These are phyloP conservation scores for Phaeophleospora eucalypticola DNA, from an alignment of 2,329 filamentous ascomycete genomes.

Conservation along the genomic window DNA sequence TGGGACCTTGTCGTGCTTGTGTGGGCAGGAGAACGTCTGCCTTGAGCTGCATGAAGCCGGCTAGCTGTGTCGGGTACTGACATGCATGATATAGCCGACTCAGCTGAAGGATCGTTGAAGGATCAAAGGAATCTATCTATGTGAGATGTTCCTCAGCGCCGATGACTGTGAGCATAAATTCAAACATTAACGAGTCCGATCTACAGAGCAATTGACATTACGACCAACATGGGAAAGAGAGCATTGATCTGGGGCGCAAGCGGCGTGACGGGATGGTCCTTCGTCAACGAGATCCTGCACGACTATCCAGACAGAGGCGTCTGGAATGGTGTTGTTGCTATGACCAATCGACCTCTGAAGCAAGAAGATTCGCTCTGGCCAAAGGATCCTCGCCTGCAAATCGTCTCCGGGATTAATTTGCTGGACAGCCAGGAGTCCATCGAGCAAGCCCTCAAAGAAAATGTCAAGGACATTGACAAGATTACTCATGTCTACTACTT, in stretches of 20 bases:
- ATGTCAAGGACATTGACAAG: constrained; percentile 34
- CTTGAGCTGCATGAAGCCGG: background rate
- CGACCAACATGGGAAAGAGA: constrained; percentile 17
- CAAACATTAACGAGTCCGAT: too few relatives aligned
- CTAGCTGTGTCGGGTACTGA: background rate
- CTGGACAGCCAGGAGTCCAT: constrained; percentile 40
- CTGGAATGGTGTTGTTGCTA: constrained; percentile 44
- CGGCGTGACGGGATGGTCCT: constrained; percentile 48
- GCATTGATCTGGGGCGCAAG: constrained; percentile 39
- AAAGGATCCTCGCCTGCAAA: constrained; percentile 39
- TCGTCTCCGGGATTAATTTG: constrained; percentile 43
- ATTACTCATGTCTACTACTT: constrained; percentile 46
- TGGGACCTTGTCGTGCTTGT: too few relatives aligned
- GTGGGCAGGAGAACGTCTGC: background rate
- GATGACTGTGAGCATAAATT: too few relatives aligned
- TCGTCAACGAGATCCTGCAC: constrained; percentile 46
- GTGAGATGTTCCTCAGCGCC: too few relatives aligned
- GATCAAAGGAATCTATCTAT: too few relatives aligned
- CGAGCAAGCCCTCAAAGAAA: constrained; percentile 33
- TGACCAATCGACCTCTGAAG: constrained; percentile 44
- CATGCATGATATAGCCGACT: too few relatives aligned
- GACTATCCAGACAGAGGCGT: constrained; percentile 43
- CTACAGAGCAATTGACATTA: too few relatives aligned
- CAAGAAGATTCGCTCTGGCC: constrained; percentile 37
- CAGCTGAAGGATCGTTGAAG: too few relatives aligned